Evolutionary conservation across 1,284 basidiomycete species (phyloP), one percentile per base, ranked within the genome.

Genomic region (Leccinum pachyderme): DNA sequence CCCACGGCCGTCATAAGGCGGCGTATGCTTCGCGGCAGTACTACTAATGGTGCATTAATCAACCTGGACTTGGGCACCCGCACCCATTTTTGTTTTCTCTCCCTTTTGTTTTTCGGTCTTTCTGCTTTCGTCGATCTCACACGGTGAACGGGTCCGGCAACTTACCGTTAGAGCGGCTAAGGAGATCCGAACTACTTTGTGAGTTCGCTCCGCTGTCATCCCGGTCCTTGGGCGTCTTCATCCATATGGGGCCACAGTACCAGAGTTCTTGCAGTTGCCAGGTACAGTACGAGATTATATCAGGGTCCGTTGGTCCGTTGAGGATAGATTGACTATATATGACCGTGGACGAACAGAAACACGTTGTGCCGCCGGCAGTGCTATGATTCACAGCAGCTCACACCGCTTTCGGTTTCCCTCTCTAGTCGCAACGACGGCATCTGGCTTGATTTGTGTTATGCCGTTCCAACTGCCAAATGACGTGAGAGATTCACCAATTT

Each of bases 1-100:
- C 49, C 47, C 65, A 57, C 48, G 11, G 53, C 53, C 56, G 56
- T 49, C 53, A 46, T 8, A 18, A 18, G 18, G 15, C 29, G 5
- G 25, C 24, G 37, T 32, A 49, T 51, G 58, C 64, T 67, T 67
- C 65, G 63, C 63, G 67, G 65, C 63, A 68, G 62, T 55, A 65
- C 41, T 56, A 39, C 9, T 31, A 43, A 52, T 46, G 53, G 51
- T 11, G 27, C 35, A 49, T 45, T 29, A 15, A 52, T 45, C 39
- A 27, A 22, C 13, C 47, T 28, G 13, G 24, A 28, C 28, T 47
- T 11, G 12, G 12, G 24, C 4, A 13, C 18, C 13, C 41, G 6
- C 41, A 8, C 15, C 13, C 43, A 27, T 44, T 25, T 25, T 25
- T 24, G 8, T 24, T 25, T 11, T 25, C 13, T 24, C 5, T 41